phyloP scores from a whole-genome alignment of 2,329 filamentous ascomycete genomes.

The Phialocephala sp. region DNA sequence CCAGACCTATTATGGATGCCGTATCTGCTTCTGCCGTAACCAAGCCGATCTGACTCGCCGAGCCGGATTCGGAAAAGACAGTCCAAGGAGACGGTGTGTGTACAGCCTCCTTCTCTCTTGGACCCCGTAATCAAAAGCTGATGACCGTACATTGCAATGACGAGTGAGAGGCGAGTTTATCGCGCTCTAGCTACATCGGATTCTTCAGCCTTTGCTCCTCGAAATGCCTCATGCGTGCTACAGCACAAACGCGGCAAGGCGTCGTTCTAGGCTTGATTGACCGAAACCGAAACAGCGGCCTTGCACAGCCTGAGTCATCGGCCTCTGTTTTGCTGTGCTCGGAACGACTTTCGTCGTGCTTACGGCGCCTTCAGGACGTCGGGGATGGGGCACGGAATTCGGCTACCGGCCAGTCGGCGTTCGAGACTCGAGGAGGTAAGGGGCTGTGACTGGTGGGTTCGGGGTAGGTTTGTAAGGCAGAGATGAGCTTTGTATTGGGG shows the following conservation, averaged over 20 bases:
- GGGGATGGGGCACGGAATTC: slow-evolving; percentile 7
- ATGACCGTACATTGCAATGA: no score
- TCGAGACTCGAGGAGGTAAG: neutral
- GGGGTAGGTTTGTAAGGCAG: neutral
- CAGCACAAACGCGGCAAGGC: no score
- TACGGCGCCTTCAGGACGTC: neutral
- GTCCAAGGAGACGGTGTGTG: neutral
- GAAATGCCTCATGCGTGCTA: no score
- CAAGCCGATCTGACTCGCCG: neutral
- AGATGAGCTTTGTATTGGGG: neutral
- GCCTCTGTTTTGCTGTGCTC: neutral
- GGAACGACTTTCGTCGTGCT: neutral
- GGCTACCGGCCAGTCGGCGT: neutral
- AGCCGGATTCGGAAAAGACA: neutral
- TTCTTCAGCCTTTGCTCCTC: no score
- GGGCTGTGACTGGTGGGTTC: neutral
- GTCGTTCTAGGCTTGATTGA: no score
- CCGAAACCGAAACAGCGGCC: no score
- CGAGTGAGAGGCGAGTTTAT: no score
- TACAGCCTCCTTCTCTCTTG: no score
- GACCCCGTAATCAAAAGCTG: no score
- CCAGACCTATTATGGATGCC: no score
- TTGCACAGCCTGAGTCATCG: slow-evolving; percentile 15
- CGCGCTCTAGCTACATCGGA: no score
- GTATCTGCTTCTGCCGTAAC: neutral